Base-by-base conservation (phyloP, 2,329 filamentous ascomycete species). In the Arthrobotrys entomopaga region DNA sequence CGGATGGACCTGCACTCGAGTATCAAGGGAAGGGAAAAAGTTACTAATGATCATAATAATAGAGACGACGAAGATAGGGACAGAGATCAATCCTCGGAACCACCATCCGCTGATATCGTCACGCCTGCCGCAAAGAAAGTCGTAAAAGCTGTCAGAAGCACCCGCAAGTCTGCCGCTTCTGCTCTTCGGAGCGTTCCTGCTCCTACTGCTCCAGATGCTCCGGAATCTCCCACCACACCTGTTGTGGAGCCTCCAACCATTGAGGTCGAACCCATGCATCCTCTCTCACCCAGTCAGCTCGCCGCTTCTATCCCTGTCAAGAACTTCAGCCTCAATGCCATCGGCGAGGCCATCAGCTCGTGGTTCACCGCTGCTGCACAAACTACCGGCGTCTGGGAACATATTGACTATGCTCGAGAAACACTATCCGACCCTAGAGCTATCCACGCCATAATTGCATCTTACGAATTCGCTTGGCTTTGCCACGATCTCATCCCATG, bases 381-480 rank as follows among this genome's bases (percentile, higher is more conserved):
- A 29, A 66, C 69, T 10, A 73, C 69, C 15, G 69, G 69, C 48
- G 63, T 73, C 29, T 73, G 61, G 61, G 69, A 73, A 48, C 69
- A 73, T 43, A 50, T 73, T 13, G 69, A 73, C 26, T 73, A 61
- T 43, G 66, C 69, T 11, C 69, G 69, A 22, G 69, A 73, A 16
- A 73, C 69, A 8, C 43, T 73, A 7, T 73, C 69, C n/a, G 61
- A 65, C 22, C 69, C 69, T 10, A 61, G 56, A 13, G 42, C 69
- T n/a, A 73, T 73, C 19, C 69, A 73, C 11, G 64, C 64, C 16
- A 48, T 73, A 22, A 66, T 73, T 19, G 69, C 61, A 1, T 66
- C 54, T 42, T 73, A 73, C 61, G 69, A 73, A 26, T 42, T 73
- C 11, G 69, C 69, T 16, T 73, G 69, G 69, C 43, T 73, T 15